A percentile compares a stretch with the other conserved stretches of the same genome.
Conservation (phyloP, 2,329 filamentous ascomycete species). For the Talaromyces sp. region DNA sequence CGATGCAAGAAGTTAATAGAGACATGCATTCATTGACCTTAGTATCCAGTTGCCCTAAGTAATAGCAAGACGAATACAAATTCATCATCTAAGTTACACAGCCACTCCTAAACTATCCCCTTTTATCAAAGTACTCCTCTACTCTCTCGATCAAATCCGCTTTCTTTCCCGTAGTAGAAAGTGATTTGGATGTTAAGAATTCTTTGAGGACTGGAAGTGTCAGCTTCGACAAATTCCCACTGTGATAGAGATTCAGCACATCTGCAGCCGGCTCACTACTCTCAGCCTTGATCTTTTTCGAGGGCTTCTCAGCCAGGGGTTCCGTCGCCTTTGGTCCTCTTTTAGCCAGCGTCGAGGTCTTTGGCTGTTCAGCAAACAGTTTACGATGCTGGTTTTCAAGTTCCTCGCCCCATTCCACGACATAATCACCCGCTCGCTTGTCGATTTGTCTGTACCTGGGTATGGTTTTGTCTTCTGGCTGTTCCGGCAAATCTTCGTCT, state of each 20-base stretch:
- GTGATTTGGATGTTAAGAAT: slow-evolving; percentile 39
- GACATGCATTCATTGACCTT: background rate
- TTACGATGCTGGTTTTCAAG: slow-evolving; percentile 55
- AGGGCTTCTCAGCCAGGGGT: slow-evolving; percentile 20
- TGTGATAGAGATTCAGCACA: slow-evolving; percentile 35
- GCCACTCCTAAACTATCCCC: slow-evolving; percentile 17
- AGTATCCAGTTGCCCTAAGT: background rate
- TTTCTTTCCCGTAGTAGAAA: slow-evolving; percentile 43
- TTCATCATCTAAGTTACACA: background rate
- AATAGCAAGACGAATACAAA: background rate
- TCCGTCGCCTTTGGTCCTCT: slow-evolving; percentile 26
- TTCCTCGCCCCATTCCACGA: slow-evolving; percentile 68
- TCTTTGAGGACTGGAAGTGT: slow-evolving; percentile 43
- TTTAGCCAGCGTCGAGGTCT: slow-evolving; percentile 43
- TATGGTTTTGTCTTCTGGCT: slow-evolving; percentile 69
- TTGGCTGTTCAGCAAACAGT: slow-evolving; percentile 36
- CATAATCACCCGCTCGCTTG: slow-evolving; percentile 75
- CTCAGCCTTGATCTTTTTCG: slow-evolving; percentile 45
- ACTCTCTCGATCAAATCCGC: slow-evolving; percentile 46
- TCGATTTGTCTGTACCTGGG: slow-evolving; percentile 84
- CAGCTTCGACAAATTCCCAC: slow-evolving; percentile 41
- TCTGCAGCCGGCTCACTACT: slow-evolving; percentile 22
- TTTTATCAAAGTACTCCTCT: slow-evolving; percentile 43
- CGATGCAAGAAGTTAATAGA: background rate
- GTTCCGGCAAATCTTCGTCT: slow-evolving; percentile 79